Conservation (phyloP, 371 early-diverging fungal genomes). For the Lichtheimia ornata region DNA sequence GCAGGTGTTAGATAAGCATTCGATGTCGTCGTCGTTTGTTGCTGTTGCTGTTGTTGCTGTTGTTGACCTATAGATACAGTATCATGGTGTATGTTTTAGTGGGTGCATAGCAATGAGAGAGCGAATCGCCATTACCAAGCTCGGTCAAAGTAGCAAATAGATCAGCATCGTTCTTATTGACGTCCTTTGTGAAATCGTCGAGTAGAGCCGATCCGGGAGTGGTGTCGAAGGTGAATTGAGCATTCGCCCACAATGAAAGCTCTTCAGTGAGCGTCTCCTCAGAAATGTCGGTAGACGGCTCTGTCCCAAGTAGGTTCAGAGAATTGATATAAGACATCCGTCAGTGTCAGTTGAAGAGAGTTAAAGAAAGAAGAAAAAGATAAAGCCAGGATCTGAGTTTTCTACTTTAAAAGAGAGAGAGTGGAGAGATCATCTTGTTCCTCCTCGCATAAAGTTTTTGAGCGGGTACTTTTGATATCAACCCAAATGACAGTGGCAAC, state of each 20-base stretch:
- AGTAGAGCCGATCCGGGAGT: slow-evolving; percentile 45
- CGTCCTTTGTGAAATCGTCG: slow-evolving; percentile 22
- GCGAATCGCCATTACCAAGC: slow-evolving; percentile 8
- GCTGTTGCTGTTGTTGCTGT: background rate
- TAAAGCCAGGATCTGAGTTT: background rate
- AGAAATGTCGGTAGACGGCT: slow-evolving; percentile 34
- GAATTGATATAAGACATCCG: slow-evolving; percentile 50
- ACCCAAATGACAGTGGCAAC: no score
- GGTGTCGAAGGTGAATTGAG: slow-evolving; percentile 70
- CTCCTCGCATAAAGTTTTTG: no score
- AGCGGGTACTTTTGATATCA: no score
- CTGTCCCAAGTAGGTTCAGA: slow-evolving; percentile 39
- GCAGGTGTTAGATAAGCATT: background rate
- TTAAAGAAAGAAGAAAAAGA: background rate
- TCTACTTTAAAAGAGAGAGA: background rate
- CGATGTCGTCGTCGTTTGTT: background rate
- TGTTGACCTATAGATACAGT: background rate
- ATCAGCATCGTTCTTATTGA: slow-evolving; percentile 13
- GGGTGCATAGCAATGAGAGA: background rate
- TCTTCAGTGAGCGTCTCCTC: slow-evolving; percentile 46
- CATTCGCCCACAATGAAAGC: slow-evolving; percentile 68
- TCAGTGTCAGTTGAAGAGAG: background rate
- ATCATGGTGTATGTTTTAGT: slow-evolving; percentile 3
- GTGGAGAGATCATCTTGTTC: no score
- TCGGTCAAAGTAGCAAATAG: slow-evolving; percentile 14